Base-by-base conservation (phyloP, 2,329 filamentous ascomycete species). In the Dothistroma septosporum region DNA sequence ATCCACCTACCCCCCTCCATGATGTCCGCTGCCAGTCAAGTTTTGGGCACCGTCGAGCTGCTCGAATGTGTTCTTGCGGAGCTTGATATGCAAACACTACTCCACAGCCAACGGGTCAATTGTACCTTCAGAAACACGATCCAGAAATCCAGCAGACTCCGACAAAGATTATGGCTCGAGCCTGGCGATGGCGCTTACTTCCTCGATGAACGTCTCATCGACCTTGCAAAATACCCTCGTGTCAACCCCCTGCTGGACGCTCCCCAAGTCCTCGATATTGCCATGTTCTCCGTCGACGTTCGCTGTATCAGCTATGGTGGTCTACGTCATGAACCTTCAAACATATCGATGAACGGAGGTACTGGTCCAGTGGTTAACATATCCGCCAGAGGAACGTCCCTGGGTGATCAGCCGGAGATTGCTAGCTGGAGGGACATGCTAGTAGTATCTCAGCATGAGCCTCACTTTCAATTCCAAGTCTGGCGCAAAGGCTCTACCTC, bases 11-110 rank as follows among this genome's bases (percentile, higher is more conserved):
- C 14, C 14, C 37, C 19, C 52, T 48, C 16, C 33, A 52, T 32
- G 32, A 52, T 52, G 53, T 24, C 28, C 22, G 48, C 44, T 21
- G 12, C 35, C 24, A 31, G 32, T 50, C 53, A 48, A 60, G 60
- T 55, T n/a, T 55, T 62, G 37, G 53, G 55, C 48, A 62, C 53
- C 35, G 52, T 58, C 50, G 60, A 62, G 55, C 57, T 62, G 46
- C 55, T 59, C 48, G 60, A 62, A 50, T 33, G 46, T 24, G 57
- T 62, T 37, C 48, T 62, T 47, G 32, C 46, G 44, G 44, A 57
- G 14, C 47, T 60, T 46, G 60, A 57, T 49, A 59, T 62, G 48
- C 53, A 57, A 46, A 59, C 53, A 31, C 24, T 59, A 10, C 57
- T 62, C 12, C 48, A 56, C 32, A 59, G 37, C 24, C 60, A 62